Conservation (phyloP, 2,329 filamentous ascomycete species). For the Penicillium sp. region DNA sequence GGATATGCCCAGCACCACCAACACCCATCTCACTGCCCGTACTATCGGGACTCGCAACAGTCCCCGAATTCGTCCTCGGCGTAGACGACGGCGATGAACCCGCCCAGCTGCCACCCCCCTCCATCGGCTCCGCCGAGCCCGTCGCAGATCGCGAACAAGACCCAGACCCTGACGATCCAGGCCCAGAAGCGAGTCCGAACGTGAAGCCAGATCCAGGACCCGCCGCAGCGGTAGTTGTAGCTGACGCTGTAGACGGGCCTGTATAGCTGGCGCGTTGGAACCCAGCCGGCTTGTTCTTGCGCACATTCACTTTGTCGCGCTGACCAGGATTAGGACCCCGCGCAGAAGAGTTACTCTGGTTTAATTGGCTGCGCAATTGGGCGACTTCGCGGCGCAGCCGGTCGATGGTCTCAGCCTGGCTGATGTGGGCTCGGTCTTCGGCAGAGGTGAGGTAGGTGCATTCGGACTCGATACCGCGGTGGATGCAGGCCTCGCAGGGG, state of each 20-base stretch:
- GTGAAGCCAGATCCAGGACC: not conserved
- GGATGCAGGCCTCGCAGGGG: slow-evolving; percentile 30
- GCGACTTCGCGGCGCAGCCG: slow-evolving; percentile 28
- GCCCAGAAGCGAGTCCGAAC: not conserved
- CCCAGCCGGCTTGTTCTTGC: not conserved
- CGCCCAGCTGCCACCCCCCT: slow-evolving; percentile 18
- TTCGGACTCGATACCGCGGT: slow-evolving; percentile 30
- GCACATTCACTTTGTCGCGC: not conserved
- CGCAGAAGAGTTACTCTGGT: slow-evolving; percentile 3
- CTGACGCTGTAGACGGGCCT: too few relatives aligned
- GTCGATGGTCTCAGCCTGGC: slow-evolving; percentile 51
- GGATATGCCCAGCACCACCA: not conserved
- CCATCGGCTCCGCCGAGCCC: slow-evolving; percentile 1
- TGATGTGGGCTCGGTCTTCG: slow-evolving; percentile 65
- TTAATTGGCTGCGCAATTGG: slow-evolving; percentile 21
- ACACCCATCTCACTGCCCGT: slow-evolving; percentile 21
- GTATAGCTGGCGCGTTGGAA: not conserved
- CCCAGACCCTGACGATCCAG: not conserved
- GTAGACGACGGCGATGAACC: slow-evolving; percentile 25
- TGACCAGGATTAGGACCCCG: not conserved
- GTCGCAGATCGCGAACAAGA: not conserved
- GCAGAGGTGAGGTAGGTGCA: slow-evolving; percentile 32
- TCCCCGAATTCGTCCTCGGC: slow-evolving; percentile 17
- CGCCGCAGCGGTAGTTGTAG: not conserved
- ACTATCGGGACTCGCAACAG: slow-evolving; percentile 25